Conservation (phyloP, 2,329 filamentous ascomycete genomes). For the Arthrobotrys iridis region DNA sequence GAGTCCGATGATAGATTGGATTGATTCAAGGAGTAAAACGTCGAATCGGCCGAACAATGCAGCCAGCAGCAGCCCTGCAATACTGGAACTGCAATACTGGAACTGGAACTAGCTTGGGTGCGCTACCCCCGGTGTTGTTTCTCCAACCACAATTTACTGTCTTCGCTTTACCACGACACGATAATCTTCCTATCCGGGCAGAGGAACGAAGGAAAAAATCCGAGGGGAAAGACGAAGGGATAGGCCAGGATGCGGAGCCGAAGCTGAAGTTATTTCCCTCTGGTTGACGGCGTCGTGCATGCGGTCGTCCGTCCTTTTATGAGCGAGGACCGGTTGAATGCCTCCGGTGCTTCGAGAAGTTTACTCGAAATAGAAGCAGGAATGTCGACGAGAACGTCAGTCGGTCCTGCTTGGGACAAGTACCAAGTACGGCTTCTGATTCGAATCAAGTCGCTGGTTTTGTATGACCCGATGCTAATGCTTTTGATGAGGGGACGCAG, state of each 20-base stretch:
- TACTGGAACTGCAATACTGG: too few relatives aligned
- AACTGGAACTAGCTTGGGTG: conserved; percentile 33
- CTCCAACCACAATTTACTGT: conserved; percentile 25
- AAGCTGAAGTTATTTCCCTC: conserved; percentile 38
- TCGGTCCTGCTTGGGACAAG: conserved; percentile 26
- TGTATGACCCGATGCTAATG: conserved; percentile 34
- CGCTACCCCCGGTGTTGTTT: conserved; percentile 27
- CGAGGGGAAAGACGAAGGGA: conserved; percentile 40
- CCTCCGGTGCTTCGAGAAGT: conserved; percentile 45
- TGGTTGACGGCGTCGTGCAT: conserved; percentile 3
- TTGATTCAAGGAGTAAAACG: conserved; percentile 18
- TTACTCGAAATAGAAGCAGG: conserved; percentile 45
- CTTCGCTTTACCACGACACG: background rate
- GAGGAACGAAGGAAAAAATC: conserved; percentile 38
- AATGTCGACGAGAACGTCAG: conserved; percentile 44
- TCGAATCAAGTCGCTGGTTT: conserved; percentile 15
- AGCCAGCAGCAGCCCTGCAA: conserved; percentile 39
- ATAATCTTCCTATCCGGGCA: conserved; percentile 37
- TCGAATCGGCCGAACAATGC: conserved; percentile 42
- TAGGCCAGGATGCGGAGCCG: conserved; percentile 42
- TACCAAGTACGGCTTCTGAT: conserved; percentile 1
- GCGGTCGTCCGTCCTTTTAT: conserved; percentile 32
- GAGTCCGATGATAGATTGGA: conserved; percentile 13
- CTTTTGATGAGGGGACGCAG: conserved; percentile 43
- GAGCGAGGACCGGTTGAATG: conserved; percentile 4